phyloP scores from a whole-genome alignment of 2,329 filamentous ascomycete genomes.

The Elsinoe ampelina region DNA sequence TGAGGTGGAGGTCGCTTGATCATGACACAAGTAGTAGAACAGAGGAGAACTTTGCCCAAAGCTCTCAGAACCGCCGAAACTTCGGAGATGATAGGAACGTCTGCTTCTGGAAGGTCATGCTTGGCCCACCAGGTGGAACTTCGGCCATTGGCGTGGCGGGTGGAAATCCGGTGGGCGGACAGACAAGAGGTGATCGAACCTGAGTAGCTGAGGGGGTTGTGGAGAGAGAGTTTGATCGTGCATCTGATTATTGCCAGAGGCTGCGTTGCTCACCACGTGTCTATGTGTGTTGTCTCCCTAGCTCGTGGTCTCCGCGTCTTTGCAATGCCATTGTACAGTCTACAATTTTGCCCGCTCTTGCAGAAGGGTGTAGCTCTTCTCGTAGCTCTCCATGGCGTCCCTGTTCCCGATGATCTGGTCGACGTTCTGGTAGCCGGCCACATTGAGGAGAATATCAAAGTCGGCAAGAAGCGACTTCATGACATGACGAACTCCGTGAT shows the following conservation, averaged over 20 bases:
- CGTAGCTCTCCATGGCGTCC: constrained; percentile 24
- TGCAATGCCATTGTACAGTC: no score
- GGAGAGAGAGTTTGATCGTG: neutral
- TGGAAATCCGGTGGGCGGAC: neutral
- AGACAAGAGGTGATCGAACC: no score
- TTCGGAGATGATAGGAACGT: neutral
- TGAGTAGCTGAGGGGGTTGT: neutral
- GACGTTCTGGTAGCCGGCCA: constrained; percentile 46
- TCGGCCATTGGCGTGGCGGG: neutral
- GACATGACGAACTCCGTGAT: constrained; percentile 52
- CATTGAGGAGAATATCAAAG: constrained; percentile 53
- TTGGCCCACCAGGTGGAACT: neutral
- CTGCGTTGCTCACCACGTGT: no score
- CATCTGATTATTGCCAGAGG: no score
- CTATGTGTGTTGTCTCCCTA: neutral
- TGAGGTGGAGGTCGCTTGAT: neutral
- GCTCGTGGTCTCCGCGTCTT: no score
- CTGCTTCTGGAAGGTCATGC: neutral
- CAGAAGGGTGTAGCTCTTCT: constrained; percentile 20
- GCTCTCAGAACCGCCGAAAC: neutral
- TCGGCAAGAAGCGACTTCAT: constrained; percentile 54
- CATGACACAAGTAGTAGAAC: neutral
- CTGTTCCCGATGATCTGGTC: constrained; percentile 40
- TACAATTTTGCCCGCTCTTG: constrained; percentile 22
- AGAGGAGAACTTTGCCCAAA: neutral